These are phyloP conservation scores for Grosmannia clavigera DNA, from an alignment of 2,329 filamentous ascomycete genomes.

Conservation along the genomic window DNA sequence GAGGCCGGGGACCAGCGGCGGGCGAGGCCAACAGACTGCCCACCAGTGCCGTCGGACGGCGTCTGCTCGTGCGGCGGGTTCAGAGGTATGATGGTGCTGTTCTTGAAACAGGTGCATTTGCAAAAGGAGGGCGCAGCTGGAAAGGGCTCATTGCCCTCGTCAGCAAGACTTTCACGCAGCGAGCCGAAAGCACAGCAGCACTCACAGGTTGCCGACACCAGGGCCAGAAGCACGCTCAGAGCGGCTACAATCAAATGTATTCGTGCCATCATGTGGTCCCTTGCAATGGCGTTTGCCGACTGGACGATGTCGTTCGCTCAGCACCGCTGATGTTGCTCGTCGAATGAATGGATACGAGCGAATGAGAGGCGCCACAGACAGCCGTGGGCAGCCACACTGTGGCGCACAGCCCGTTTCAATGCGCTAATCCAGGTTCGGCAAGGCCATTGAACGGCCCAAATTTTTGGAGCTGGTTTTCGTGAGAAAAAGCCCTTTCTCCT, in stretches of 20 bases:
- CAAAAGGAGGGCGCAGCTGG: slow-evolving; percentile 52
- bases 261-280: slow-evolving; percentile 23
- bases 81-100: slow-evolving; percentile 54
- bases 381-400: neutral
- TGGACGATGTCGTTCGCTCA: too few relatives aligned
- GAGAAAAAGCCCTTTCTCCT: neutral
- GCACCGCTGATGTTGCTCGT: too few relatives aligned
- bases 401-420: neutral
- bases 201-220: slow-evolving; percentile 29
- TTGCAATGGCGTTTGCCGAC: neutral
- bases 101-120: slow-evolving; percentile 60
- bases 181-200: neutral
- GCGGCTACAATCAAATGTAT: slow-evolving; percentile 24
- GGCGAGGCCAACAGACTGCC: slow-evolving; percentile 9
- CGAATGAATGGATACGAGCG: too few relatives aligned
- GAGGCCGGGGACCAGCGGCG: slow-evolving; percentile 14
- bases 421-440: neutral
- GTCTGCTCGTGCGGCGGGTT: slow-evolving; percentile 28
- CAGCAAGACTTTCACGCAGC: neutral
- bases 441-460: neutral
- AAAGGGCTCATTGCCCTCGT: neutral
- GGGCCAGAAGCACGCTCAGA: slow-evolving; percentile 20
- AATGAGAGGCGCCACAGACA: neutral
- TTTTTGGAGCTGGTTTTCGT: neutral
- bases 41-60: slow-evolving; percentile 15